Evolutionary conservation across 768 basidiomycete genomes (phyloP), one percentile per base, ranked within the genome.

Genomic region (Russula dissimulans): DNA sequence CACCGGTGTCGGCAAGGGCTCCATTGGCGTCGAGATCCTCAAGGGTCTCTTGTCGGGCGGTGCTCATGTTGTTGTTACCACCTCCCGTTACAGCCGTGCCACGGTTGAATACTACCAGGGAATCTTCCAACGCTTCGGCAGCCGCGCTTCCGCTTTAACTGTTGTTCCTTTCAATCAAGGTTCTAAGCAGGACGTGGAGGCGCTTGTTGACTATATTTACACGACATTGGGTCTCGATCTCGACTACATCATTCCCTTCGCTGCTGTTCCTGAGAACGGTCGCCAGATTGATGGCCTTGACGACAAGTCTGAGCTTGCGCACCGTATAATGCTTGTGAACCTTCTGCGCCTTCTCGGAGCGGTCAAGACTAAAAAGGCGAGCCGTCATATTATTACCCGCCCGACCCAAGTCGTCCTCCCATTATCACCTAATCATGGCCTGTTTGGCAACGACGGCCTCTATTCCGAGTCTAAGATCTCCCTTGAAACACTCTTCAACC

Each of bases 81-180:
- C 97, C 31, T 98, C 95, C 18, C 90, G 97, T 69, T 98, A 97
- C 77, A 95, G 81, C 71, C 92, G 97, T 63, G 84, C 91, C 57
- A 91, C 88, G 12, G 95, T 99, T 62, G 95, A 97, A 73, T 99
- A 95, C 74, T 99, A 99, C 74, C 97, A 99, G 71, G 87, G 87
- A 47, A 95, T 98, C 73, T 99, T 88, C 83, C 97, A 98, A 73
- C 86, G 88, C 60, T 87, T 86, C 68, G 97, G 97, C 18, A 92
- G 91, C 67, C 87, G 91, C 65, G 95, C 95, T 9, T 95, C 95
- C n/a, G 90, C 93, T 18, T 80, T 99, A 47, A 94, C 94, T 12
- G 95, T 99, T 53, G 95, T 99, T 38, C 97, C 97, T 14, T 99
- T 98, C 84, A 99, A 99, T 70, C 95, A 98, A 72, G 97, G 90